Percentiles rank a stretch among this genome's conserved stretches.
Evolutionary conservation across 495 filamentous ascomycete genomes (phyloP).

Genomic region (Letharia lupina): DNA sequence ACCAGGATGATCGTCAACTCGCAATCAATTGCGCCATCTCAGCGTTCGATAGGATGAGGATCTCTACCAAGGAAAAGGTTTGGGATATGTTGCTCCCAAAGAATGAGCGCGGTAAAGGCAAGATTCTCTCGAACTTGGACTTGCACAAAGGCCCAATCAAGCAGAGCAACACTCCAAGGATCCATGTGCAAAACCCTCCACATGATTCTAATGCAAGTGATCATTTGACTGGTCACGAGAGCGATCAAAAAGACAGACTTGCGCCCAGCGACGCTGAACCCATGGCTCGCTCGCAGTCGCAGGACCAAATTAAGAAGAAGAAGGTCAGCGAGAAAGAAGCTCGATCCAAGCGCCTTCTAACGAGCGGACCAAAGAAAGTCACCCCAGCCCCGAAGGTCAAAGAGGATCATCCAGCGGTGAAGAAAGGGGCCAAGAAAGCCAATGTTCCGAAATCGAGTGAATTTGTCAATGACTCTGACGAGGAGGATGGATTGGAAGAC

Average conservation of each 20-base stretch:
- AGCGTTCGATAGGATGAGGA: slow-evolving; percentile 68
- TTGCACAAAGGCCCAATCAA: slow-evolving; percentile 51
- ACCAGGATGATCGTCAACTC: slow-evolving; percentile 57
- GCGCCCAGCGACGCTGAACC: slow-evolving; percentile 41
- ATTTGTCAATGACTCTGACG: slow-evolving; percentile 68
- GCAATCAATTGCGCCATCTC: slow-evolving; percentile 82
- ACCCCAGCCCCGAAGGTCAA: slow-evolving; percentile 43
- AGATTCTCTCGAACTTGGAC: slow-evolving; percentile 65
- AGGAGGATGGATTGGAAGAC: slow-evolving; percentile 53
- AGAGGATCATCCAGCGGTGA: slow-evolving; percentile 30
- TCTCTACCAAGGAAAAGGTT: slow-evolving; percentile 60
- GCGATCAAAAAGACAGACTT: slow-evolving; percentile 40
- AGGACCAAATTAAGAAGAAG: slow-evolving; percentile 47
- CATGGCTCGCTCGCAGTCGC: slow-evolving; percentile 47
- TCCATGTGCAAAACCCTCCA: slow-evolving; percentile 44
- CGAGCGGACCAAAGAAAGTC: slow-evolving; percentile 42
- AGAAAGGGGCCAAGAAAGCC: slow-evolving; percentile 47
- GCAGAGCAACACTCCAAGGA: slow-evolving; percentile 46
- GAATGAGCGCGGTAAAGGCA: slow-evolving; percentile 71
- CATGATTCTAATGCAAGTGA: slow-evolving; percentile 39
- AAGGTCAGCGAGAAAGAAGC: slow-evolving; percentile 53
- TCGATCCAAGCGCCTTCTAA: slow-evolving; percentile 52
- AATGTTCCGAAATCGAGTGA: slow-evolving; percentile 61
- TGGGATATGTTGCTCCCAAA: slow-evolving; percentile 75
- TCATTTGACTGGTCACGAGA: slow-evolving; percentile 43